Conservation (phyloP, 2,329 filamentous ascomycete genomes). For the Aquanectria penicillioides region DNA sequence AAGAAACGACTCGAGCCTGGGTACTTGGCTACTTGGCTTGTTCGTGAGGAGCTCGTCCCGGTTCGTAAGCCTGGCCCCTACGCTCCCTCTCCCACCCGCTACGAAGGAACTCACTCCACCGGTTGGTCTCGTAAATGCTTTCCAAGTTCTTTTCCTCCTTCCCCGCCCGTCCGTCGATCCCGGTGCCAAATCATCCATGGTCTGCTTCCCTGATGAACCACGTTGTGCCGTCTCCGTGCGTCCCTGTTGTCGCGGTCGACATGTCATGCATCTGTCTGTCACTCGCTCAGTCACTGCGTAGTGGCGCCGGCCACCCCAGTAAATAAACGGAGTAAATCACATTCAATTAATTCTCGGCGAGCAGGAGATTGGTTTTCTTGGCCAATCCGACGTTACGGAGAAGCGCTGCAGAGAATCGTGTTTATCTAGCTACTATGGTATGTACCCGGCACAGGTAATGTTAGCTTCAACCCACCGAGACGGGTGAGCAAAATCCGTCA, state of each 20-base stretch:
- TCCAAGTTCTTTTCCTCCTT: not conserved
- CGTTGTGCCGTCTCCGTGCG: slow-evolving; percentile 13
- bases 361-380: slow-evolving; percentile 3
- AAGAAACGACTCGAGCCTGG: slow-evolving; percentile 10
- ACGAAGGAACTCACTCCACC: not conserved
- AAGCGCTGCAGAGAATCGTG: no score
- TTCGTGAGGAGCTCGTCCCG: slow-evolving; percentile 29
- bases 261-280: slow-evolving; percentile 25
- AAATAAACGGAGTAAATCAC: not conserved
- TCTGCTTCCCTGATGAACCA: slow-evolving; percentile 9
- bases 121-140: slow-evolving; percentile 7
- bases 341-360: not conserved
- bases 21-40: slow-evolving; percentile 17
- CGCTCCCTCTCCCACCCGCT: slow-evolving; percentile 1
- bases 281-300: slow-evolving; percentile 13
- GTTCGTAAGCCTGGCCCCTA: slow-evolving; percentile 19
- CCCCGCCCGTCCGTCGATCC: slow-evolving; percentile 35
- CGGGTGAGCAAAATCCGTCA: no score
- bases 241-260: slow-evolving; percentile 12
- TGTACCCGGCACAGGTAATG: no score
- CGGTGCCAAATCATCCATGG: slow-evolving; percentile 21
- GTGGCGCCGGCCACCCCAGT: slow-evolving; percentile 17
- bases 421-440: no score
- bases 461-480: no score
- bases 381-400: no score